Conservation (phyloP, 345 rosid genomes). For the Gossypium bickii region DNA sequence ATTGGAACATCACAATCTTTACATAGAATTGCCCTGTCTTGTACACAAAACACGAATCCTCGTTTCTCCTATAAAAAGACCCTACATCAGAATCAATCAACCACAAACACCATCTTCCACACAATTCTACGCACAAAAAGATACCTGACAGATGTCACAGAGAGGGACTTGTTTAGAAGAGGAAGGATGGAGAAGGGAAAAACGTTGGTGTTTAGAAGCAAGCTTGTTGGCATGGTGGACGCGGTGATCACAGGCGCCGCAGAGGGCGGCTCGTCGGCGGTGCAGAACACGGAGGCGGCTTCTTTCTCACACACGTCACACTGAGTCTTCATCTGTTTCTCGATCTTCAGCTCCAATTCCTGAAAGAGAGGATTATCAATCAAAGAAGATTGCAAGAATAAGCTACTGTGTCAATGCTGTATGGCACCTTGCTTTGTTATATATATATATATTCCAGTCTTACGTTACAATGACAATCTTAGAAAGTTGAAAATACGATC, state of each 20-base stretch:
- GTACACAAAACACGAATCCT: conserved; percentile 83
- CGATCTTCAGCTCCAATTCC: background rate
- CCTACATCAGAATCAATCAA: background rate
- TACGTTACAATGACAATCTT: no score
- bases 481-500: no score
- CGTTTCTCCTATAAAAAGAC: conserved; percentile 50
- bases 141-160: conserved; percentile 89
- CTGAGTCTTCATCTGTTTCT: conserved; percentile 15
- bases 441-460: no score
- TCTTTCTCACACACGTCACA: conserved; percentile 16
- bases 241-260: conserved; percentile 33
- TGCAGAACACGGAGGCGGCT: conserved; percentile 14
- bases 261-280: conserved; percentile 17
- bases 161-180: conserved; percentile 42
- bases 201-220: conserved; percentile 83
- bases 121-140: background rate
- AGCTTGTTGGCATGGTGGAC: conserved; percentile 96
- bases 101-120: background rate
- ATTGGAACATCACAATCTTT: conserved; percentile 74
- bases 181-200: conserved; percentile 71
- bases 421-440: background rate
- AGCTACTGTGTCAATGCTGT: background rate
- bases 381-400: background rate
- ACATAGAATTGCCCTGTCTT: conserved; percentile 92
- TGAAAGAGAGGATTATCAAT: conserved; percentile 2